Evolutionary conservation across 106 monocot genomes (phyloP), one percentile per base, ranked within the genome.

Genomic region (Dendrobium catenatum): DNA sequence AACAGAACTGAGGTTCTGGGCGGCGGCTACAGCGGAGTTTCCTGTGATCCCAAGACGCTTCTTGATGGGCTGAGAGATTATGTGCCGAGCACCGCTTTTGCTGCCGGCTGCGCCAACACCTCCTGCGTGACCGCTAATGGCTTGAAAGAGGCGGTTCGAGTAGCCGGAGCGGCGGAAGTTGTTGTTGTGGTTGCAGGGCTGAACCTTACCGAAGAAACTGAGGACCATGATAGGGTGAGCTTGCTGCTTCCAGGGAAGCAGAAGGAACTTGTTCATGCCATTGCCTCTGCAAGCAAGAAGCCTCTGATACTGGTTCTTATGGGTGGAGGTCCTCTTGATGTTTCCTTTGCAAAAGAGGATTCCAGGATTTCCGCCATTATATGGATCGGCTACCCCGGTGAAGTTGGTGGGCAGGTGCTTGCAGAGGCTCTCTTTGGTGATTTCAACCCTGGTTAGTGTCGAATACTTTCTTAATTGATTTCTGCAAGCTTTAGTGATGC

Each of bases 321-420:
- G 79, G 86, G 91, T 56, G 98, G 98, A 54, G 94, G 95, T 2
- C 95, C 98, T 77, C 17, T 95, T 29, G 98, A 98, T 76, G 85
- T 98, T 31, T 89, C 93, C 11, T 93, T 93, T 72, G 92, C 89
- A 0, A 85, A 89, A 78, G 61, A 83, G 2, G 73, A 90, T 80
- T 81, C 87, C 5, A 55, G n/a, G 46, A 81, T 98, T 55, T 88
- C 75, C 22, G 85, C 86, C n/a, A 95, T 98, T 78, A 79, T 98
- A 15, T 98, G 92, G 98, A 83, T 91, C 5, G 95, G 98, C 1
- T 98, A 98, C 79, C 95, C 98, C 17, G 98, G 98, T 29, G 94
- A 98, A 82, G 86, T 84, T 72, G 98, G 91, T 19, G 89, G 93
- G 2, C 85, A 84, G 78, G 98, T 87, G 49, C 74, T 95, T 67